Base-by-base conservation (phyloP, 164 flowering plant species). In the Berberis thunbergii region DNA sequence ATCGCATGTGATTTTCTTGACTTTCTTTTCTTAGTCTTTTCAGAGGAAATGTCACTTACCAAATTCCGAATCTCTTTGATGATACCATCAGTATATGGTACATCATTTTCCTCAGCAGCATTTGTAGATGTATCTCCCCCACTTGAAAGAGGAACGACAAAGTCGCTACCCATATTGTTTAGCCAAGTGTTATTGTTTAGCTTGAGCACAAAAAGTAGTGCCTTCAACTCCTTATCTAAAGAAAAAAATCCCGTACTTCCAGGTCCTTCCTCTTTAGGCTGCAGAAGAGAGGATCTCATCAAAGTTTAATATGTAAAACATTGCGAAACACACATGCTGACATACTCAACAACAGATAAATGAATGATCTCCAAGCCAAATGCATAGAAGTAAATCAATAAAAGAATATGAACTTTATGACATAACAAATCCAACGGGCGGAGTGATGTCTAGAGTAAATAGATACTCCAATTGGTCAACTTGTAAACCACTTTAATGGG, bases 201-300 rank as follows among this genome's bases (percentile, higher is more conserved):
- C 73, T 87, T 90, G 76, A 94, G 82, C 71, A 94, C 98, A 80
- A 94, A 94, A 73, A 86, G 77, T 67, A 94, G 79, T 39, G 91
- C 97, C 26, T 45, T 49, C 66, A 74, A 39, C 52, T 78, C 79
- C 71, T 82, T 76, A 71, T 85, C 86, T 63, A 94, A 66, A 75
- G 85, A 70, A 72, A 94, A 87, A 41, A 67, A 64, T 45, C 83
- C 96, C 58, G 49, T 64, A 70, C 79, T 78, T 69, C 94, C 97
- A 56, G 46, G 60, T 50, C 86, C 88, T 59, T 70, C 79, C 46
- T 76, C 83, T 67, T 81, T 88, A 63, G 72, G 78, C 97, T 90
- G 91, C 80, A 78, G 54, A 64, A 73, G 43, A 68, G 4, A 63
- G 43, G 57, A 4, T 40, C 52, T 26, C 26, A 26, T 26, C 26